Percentiles rank a stretch among this genome's conserved stretches.
phyloP scores from a whole-genome alignment of 148 eudicot genomes.

The Nepenthes mirabilis region DNA sequence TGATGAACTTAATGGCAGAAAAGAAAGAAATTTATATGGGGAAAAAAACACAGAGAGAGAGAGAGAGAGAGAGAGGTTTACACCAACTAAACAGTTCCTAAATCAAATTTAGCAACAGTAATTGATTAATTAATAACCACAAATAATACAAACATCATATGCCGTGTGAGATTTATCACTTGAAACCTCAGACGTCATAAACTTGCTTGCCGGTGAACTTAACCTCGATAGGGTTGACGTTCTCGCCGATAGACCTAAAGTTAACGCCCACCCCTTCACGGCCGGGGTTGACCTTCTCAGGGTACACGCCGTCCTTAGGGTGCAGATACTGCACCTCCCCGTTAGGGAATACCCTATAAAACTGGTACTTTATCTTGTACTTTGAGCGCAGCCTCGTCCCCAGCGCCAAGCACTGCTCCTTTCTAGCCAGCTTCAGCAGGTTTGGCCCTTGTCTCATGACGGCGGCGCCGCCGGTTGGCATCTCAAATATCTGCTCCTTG shows the following conservation, averaged over 20 bases:
- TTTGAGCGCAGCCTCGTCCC: constrained; percentile 86
- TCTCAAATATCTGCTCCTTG: constrained; percentile 83
- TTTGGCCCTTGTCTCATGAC: constrained; percentile 94
- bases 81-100: no score
- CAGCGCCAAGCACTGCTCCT: constrained; percentile 88
- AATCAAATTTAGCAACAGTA: no score
- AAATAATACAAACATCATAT: no score
- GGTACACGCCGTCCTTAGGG: constrained; percentile 96
- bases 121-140: no score
- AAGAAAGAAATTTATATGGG: no score
- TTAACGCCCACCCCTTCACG: constrained; percentile 79
- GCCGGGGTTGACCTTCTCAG: constrained; percentile 94
- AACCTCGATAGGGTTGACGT: constrained; percentile 81
- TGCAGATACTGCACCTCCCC: constrained; percentile 97
- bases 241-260: constrained; percentile 88
- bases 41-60: no score
- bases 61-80: no score
- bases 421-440: constrained; percentile 73
- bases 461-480: constrained; percentile 98
- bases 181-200: constrained; percentile 21
- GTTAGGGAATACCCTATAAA: constrained; percentile 92
- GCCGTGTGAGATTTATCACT: no score
- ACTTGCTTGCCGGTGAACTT: constrained; percentile 92
- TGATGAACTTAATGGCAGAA: no score
- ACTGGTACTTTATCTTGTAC: constrained; percentile 89